Evolutionary conservation across 169 alveolate genomes (phyloP).

Genomic region (Theileria sp.): DNA sequence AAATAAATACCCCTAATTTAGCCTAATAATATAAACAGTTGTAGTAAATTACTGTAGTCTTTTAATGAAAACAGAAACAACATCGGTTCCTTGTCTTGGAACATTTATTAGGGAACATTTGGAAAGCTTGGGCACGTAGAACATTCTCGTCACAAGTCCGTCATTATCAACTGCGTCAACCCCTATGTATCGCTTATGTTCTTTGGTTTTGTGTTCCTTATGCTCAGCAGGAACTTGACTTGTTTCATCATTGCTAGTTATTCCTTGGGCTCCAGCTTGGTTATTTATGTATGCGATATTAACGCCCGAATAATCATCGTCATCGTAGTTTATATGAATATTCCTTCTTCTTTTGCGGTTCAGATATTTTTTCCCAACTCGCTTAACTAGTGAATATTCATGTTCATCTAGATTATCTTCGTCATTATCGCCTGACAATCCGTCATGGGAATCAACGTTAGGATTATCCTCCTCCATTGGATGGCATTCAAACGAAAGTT

Average conservation of each 20-base stretch:
- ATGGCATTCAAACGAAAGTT: constrained; percentile 9
- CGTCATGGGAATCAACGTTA: neutral
- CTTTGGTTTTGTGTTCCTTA: neutral
- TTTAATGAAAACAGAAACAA: constrained; percentile 9
- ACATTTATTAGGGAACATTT: neutral
- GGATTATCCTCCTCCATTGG: neutral
- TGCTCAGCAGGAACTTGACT: neutral
- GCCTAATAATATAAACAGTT: neutral
- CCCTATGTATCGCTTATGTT: neutral
- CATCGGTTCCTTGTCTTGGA: constrained; percentile 3
- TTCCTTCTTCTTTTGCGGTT: neutral
- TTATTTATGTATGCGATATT: neutral
- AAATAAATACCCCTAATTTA: neutral
- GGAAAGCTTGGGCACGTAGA: neutral
- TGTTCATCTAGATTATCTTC: neutral
- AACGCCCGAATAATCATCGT: neutral
- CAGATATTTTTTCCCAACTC: neutral
- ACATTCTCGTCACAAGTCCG: constrained; percentile 3
- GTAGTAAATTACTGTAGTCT: neutral
- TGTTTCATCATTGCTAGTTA: neutral
- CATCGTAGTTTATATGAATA: neutral
- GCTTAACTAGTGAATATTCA: neutral
- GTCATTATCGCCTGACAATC: neutral
- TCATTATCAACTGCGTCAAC: constrained; percentile 5
- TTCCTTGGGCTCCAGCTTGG: neutral